Evolutionary conservation across 192 early-diverging fungal genomes (phyloP).

Genomic region (Gaertneriomyces semiglobifer): DNA sequence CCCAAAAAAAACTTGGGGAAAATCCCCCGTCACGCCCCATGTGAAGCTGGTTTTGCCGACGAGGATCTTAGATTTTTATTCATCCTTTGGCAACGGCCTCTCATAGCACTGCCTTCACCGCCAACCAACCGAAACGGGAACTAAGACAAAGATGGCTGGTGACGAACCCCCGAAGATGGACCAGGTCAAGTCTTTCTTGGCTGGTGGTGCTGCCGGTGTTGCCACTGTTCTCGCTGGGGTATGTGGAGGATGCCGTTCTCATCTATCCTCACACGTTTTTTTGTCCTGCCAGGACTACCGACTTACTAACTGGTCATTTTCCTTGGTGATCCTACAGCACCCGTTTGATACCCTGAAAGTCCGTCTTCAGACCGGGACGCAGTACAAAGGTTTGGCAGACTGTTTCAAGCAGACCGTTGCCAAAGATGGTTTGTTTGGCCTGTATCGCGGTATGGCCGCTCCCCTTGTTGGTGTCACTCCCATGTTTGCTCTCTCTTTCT

Average conservation of each 20-base stretch:
- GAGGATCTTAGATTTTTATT: too few species aligned
- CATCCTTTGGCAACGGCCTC: too few species aligned
- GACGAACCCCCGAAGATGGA: conserved; percentile 33
- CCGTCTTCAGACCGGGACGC: conserved; percentile 85
- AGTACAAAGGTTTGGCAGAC: conserved; percentile 85
- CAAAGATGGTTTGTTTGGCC: conserved; percentile 83
- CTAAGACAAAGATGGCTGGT: not conserved
- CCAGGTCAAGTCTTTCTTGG: conserved; percentile 75
- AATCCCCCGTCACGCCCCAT: too few species aligned
- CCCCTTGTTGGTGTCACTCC: conserved; percentile 93
- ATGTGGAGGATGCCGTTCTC: conserved; percentile 20
- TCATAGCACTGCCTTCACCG: too few species aligned
- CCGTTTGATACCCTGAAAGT: conserved; percentile 83
- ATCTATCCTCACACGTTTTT: too few species aligned
- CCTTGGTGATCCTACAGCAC: conserved; percentile 6
- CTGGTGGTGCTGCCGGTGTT: conserved; percentile 89
- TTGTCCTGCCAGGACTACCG: not conserved
- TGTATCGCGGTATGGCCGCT: conserved; percentile 94
- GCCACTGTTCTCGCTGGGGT: conserved; percentile 70
- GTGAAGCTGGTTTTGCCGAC: too few species aligned
- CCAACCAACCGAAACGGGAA: too few species aligned
- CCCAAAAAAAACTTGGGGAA: too few species aligned
- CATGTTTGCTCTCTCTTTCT: conserved; percentile 93
- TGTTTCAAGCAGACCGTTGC: conserved; percentile 88
- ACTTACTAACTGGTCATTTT: not conserved